A percentile compares a stretch with the other conserved stretches of the same genome.
Evolutionary conservation across 768 basidiomycete species (phyloP).

Genomic region (Boletus eberwhitei): DNA sequence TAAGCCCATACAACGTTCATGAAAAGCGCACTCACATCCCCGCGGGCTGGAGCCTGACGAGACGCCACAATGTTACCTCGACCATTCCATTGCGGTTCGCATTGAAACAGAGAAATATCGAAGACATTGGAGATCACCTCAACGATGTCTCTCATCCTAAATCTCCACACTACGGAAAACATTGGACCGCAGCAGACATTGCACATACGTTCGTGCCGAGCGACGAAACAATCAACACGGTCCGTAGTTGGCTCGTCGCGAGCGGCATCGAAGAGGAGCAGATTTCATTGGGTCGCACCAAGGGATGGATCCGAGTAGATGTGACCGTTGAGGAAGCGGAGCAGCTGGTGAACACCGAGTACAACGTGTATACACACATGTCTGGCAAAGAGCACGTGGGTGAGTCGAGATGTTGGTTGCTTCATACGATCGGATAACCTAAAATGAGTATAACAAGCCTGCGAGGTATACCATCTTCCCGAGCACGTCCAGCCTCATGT

Average conservation of each 20-base stretch:
- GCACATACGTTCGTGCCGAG: not conserved
- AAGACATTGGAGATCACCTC: conserved; percentile 24
- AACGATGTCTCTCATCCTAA: conserved; percentile 35
- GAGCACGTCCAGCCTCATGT: not conserved
- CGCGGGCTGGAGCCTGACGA: conserved; percentile 35
- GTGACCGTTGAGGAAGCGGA: not conserved
- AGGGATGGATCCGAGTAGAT: not conserved
- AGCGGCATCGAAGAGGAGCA: not conserved
- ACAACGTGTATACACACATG: not conserved
- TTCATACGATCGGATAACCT: not conserved
- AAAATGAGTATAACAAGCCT: not conserved
- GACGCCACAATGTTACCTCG: conserved; percentile 34
- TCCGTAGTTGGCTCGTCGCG: not conserved
- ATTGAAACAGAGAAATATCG: conserved; percentile 29
- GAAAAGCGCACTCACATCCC: conserved; percentile 39
- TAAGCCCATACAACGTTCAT: conserved; percentile 32
- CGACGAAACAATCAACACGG: not conserved
- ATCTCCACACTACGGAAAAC: conserved; percentile 29
- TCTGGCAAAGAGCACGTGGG: not conserved
- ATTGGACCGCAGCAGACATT: conserved; percentile 27
- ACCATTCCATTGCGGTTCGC: conserved; percentile 30
- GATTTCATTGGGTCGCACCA: not conserved
- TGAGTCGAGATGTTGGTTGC: not conserved
- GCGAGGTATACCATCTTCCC: not conserved
- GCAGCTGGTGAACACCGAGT: not conserved